These are phyloP conservation scores for Ceratocystis colombiana DNA, from an alignment of 2,329 filamentous ascomycete species.

Conservation along the genomic window DNA sequence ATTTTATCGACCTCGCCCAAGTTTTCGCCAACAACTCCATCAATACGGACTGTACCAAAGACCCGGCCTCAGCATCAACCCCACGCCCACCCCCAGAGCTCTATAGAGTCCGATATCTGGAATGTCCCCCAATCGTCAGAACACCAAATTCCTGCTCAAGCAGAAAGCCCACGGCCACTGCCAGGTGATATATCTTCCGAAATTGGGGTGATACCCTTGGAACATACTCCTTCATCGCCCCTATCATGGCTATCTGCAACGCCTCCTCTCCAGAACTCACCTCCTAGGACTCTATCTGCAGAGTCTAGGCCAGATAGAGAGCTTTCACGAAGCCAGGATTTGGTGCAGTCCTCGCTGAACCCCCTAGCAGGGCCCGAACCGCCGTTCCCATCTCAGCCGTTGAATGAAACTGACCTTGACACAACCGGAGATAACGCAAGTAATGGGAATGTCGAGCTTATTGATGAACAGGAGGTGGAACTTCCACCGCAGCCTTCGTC, in stretches of 20 bases:
- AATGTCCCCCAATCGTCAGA: slow-evolving; percentile 23
- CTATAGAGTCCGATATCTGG: slow-evolving; percentile 20
- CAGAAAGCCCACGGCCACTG: background rate
- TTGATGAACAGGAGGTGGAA: background rate
- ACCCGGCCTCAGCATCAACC: background rate
- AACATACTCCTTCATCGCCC: slow-evolving; percentile 14
- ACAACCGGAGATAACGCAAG: background rate
- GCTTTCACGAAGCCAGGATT: background rate
- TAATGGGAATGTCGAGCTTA: background rate
- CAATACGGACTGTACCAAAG: slow-evolving; percentile 1
- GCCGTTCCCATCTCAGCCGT: background rate
- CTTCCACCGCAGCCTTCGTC: background rate
- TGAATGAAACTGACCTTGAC: background rate
- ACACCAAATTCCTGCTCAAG: background rate
- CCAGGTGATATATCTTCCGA: slow-evolving; percentile 3
- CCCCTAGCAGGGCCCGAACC: background rate
- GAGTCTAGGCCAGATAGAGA: background rate
- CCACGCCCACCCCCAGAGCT: background rate
- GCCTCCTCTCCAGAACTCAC: slow-evolving; percentile 12
- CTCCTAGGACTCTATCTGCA: background rate
- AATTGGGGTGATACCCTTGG: background rate
- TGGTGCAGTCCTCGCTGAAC: background rate
- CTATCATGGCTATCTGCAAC: slow-evolving; percentile 20
- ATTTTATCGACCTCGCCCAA: slow-evolving; percentile 7
- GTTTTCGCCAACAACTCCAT: background rate